phyloP scores from a whole-genome alignment of 768 basidiomycete genomes.

The Inosperma sp. region DNA sequence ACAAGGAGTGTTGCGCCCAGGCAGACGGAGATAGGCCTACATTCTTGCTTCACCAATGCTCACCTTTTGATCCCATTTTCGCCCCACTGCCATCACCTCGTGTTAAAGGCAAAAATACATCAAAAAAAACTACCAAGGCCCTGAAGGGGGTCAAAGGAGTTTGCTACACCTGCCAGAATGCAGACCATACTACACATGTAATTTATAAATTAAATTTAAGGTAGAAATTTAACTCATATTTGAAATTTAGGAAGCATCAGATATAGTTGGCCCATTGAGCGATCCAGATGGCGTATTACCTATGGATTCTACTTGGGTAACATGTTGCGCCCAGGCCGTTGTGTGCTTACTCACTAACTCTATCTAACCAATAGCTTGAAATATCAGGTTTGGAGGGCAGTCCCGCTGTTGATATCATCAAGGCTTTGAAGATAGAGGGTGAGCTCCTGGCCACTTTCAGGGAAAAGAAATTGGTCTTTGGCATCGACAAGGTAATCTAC shows the following conservation, averaged over 20 bases:
- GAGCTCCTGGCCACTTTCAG: conserved; percentile 1
- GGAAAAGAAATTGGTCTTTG: conserved; percentile 4
- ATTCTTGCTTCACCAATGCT: not conserved
- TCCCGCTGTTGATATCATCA: conserved; percentile 1
- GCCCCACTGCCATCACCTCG: not conserved
- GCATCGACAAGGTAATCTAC: not conserved
- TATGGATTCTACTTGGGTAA: no score
- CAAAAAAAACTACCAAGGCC: no score
- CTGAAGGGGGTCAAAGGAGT: not conserved
- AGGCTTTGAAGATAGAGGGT: not conserved
- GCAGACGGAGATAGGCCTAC: not conserved
- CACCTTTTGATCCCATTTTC: not conserved
- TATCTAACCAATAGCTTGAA: not conserved
- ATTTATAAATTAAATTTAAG: no score
- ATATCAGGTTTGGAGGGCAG: not conserved
- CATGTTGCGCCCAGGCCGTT: no score
- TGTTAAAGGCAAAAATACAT: not conserved
- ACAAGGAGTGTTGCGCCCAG: conserved; percentile 1
- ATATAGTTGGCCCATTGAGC: no score
- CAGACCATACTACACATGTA: no score
- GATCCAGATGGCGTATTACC: no score
- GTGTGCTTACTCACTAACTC: not conserved
- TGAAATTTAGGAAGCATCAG: no score
- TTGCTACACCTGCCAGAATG: not conserved
- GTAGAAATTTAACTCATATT: no score